Percentiles rank a stretch among this genome's conserved stretches.
Evolutionary conservation across 352 stramenopile genomes (phyloP).

Genomic region (Phytopythium mirpurense): DNA sequence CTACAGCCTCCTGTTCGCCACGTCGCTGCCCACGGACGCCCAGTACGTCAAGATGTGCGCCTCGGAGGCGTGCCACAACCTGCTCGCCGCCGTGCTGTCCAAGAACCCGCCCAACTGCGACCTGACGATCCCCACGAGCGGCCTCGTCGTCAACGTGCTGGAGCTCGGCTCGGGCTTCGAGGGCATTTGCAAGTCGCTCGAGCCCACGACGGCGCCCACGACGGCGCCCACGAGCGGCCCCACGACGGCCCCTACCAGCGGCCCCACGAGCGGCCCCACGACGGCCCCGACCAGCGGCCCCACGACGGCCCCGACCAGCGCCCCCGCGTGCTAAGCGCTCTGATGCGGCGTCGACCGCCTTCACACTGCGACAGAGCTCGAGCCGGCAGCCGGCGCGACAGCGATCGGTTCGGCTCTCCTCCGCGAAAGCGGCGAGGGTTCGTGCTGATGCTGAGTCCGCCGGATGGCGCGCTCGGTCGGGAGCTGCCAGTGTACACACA

Average conservation of each 20-base stretch:
- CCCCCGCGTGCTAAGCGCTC: background rate
- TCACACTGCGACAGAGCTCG: background rate
- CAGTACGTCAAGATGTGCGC: constrained; percentile 39
- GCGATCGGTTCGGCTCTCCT: too few species aligned
- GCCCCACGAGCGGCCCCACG: constrained; percentile 7
- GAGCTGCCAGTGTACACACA: too few species aligned
- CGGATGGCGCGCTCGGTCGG: too few species aligned
- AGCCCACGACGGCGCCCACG: constrained; percentile 4
- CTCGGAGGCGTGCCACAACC: constrained; percentile 19
- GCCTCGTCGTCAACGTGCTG: constrained; percentile 32
- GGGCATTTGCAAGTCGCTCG: constrained; percentile 15
- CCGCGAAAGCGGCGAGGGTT: too few species aligned
- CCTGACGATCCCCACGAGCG: constrained; percentile 32
- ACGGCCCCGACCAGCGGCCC: constrained; percentile 6
- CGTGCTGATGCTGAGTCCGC: too few species aligned
- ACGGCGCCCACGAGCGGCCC: constrained; percentile 6
- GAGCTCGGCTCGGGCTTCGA: constrained; percentile 28
- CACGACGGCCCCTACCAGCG: background rate
- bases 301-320: constrained; percentile 4
- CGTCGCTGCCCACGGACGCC: constrained; percentile 22
- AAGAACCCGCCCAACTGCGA: constrained; percentile 35
- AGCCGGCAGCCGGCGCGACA: too few species aligned
- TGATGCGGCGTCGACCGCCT: background rate
- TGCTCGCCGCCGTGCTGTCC: constrained; percentile 26
- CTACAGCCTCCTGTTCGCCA: constrained; percentile 39